Evolutionary conservation across 805 yeast species (phyloP).

Genomic region (Candida ulmi): DNA sequence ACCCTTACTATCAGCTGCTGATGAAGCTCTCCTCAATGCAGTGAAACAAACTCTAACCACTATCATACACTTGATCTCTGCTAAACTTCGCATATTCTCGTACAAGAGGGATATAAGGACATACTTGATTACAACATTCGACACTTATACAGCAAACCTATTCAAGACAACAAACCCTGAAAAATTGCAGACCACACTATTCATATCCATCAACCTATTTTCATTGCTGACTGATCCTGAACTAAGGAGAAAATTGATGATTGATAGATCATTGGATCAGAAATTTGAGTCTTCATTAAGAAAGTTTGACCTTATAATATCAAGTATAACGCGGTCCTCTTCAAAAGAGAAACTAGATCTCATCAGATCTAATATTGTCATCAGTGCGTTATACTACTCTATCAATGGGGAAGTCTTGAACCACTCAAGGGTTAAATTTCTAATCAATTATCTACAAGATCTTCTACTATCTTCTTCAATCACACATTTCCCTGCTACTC

Average conservation of each 20-base stretch:
- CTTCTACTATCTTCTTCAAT: constrained; percentile 1
- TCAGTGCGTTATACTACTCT: constrained; percentile 12
- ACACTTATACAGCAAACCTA: constrained; percentile 7
- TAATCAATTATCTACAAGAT: constrained; percentile 9
- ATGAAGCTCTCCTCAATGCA: constrained; percentile 9
- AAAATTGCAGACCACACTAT: constrained; percentile 8
- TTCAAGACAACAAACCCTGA: constrained; percentile 12
- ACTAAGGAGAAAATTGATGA: constrained; percentile 14
- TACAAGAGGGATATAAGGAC: constrained; percentile 15
- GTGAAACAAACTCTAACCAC: constrained; percentile 19
- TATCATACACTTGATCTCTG: constrained; percentile 13
- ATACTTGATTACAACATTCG: constrained; percentile 11
- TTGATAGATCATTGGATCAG: constrained; percentile 18
- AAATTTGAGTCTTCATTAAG: constrained; percentile 19
- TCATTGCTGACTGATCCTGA: constrained; percentile 19
- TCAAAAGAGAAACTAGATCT: constrained; percentile 7
- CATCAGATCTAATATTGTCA: constrained; percentile 18
- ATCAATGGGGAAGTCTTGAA: constrained; percentile 10
- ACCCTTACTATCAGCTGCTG: constrained; percentile 10
- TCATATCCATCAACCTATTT: constrained; percentile 16
- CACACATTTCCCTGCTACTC: constrained; percentile 1
- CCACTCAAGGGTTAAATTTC: constrained; percentile 10
- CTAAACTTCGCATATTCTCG: constrained; percentile 15
- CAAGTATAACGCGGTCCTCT: constrained; percentile 3
- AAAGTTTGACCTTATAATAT: constrained; percentile 16